These are phyloP conservation scores for Pseudocohnilembus persalinus DNA, from an alignment of 169 alveolate species.

Conservation along the genomic window DNA sequence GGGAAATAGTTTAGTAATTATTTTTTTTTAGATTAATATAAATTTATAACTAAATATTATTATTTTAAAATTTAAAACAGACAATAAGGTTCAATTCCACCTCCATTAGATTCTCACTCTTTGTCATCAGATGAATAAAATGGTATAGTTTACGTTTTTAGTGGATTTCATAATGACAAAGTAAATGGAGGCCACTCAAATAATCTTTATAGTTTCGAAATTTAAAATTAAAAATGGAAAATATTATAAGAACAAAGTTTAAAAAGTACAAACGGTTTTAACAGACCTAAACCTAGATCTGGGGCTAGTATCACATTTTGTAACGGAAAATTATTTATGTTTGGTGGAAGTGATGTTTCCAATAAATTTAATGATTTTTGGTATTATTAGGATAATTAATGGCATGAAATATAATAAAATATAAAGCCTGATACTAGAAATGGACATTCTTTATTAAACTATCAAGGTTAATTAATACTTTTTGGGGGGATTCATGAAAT, in stretches of 20 bases:
- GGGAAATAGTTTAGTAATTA: background rate
- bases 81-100: background rate
- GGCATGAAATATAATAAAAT: background rate
- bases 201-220: background rate
- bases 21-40: background rate
- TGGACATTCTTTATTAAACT: conserved; percentile 8
- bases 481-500: conserved; percentile 33
- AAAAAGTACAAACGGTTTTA: background rate
- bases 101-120: conserved; percentile 13
- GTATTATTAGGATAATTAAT: background rate
- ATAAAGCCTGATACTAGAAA: conserved; percentile 13
- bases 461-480: background rate
- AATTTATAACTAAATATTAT: background rate
- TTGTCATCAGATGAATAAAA: background rate
- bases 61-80: no score
- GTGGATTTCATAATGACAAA: conserved; percentile 13
- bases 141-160: conserved; percentile 4
- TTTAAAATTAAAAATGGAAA: background rate
- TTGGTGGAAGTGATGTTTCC: conserved; percentile 1
- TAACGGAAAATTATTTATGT: background rate
- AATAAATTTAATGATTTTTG: conserved; percentile 20
- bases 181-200: conserved; percentile 21
- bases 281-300: background rate
- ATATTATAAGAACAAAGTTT: background rate
- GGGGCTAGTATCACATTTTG: conserved; percentile 8